A percentile compares a stretch with the other conserved stretches of the same genome.
phyloP scores from a whole-genome alignment of 306 rosid genomes.

The Chamaecrista fasciculata region DNA sequence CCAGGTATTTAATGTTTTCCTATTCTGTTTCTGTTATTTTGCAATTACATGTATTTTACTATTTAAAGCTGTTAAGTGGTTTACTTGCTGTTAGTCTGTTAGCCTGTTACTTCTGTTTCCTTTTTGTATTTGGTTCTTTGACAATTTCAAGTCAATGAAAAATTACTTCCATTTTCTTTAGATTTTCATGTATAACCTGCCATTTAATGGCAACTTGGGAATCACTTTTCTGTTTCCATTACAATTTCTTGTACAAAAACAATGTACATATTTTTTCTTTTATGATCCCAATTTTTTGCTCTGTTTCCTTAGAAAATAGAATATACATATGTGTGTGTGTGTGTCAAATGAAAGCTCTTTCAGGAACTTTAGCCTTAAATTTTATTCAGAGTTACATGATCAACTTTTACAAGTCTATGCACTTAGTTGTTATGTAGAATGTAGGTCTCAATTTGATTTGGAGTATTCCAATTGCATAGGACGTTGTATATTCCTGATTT shows the following conservation, averaged over 20 bases:
- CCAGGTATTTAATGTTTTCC: conserved; percentile 54
- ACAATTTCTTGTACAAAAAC: too few species aligned
- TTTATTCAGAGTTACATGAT: background rate
- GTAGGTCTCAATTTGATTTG: background rate
- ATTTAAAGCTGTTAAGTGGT: background rate
- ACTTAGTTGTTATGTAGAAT: too few species aligned
- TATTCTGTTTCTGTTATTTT: background rate
- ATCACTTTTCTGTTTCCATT: background rate
- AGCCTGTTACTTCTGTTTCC: background rate
- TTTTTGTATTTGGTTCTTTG: too few species aligned
- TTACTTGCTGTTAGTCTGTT: too few species aligned
- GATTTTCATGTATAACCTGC: background rate
- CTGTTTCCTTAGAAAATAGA: background rate
- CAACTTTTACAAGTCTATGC: too few species aligned
- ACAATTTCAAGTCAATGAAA: background rate
- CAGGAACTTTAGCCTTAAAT: background rate
- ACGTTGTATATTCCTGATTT: too few species aligned
- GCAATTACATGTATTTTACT: background rate
- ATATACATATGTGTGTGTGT: too few species aligned
- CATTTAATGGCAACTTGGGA: background rate
- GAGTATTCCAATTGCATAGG: too few species aligned
- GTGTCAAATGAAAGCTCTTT: background rate
- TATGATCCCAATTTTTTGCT: too few species aligned
- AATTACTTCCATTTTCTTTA: background rate
- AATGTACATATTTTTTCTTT: too few species aligned